Base-by-base conservation (phyloP, 208 protist species). In the Lotmaria passim region DNA sequence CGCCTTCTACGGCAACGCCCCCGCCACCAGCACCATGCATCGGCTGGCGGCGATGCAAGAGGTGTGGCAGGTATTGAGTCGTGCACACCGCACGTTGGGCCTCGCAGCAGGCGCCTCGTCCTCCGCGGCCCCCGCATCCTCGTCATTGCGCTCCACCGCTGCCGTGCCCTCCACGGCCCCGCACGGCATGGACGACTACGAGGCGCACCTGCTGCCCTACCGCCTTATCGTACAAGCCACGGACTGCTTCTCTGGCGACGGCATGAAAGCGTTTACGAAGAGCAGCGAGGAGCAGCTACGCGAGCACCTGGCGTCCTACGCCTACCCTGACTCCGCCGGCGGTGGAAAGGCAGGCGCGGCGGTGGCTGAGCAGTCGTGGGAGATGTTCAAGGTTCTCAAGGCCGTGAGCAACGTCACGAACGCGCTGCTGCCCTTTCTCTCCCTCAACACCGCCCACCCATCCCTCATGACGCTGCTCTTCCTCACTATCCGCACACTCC, bases 1-100 rank as follows among this genome's bases (percentile, higher is more conserved):
- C 69, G 83, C 85, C 28, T 96, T 91, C 74, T 97, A 96, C 80
- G 77, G 81, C 55, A 93, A 87, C 52, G 78, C 89, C 38, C 50
- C 71, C 28, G 63, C 79, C 24, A 55, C 74, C 34, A 79, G 78
- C 48, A 93, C 86, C 30, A 60, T 81, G 33, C 73, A 78, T 17
- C 85, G 90, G 12, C 71, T 90, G 24, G 59, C 53, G 11, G 79
- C 67, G 23, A 62, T 94, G 63, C 79, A 82, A 23, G 70, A 82
- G 36, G 78, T 93, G 38, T 96, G 81, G 75, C 62, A 69, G 63
- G 46, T 73, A 75, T 73, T 67, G 55, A 48, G 71, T 75, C 51
- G 48, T 14, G 48, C 58, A 8, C 67, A 73, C 68, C 48, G 51
- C 41, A 52, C 51, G 19, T 44, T 66, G 21, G 67, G 36, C 33